These are phyloP conservation scores for Oryza nivara DNA, from an alignment of 176 grass and related monocot genomes.

Conservation along the genomic window DNA sequence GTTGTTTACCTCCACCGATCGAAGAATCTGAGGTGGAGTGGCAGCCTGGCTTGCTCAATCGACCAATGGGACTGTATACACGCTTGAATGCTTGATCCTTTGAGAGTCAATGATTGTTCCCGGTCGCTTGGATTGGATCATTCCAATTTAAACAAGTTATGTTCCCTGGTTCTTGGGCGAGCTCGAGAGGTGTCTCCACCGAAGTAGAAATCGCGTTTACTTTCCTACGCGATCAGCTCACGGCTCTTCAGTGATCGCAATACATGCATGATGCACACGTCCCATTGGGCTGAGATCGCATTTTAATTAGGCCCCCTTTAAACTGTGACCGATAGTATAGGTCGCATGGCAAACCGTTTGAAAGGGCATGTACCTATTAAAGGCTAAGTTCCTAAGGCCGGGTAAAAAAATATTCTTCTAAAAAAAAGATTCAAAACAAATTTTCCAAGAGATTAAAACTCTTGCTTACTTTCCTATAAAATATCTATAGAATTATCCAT, in stretches of 20 bases:
- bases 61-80: neutral
- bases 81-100: neutral
- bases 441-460: too few species aligned
- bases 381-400: too few species aligned
- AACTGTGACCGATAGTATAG: too few species aligned
- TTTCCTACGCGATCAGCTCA: neutral
- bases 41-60: neutral
- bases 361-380: too few species aligned
- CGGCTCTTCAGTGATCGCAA: conserved; percentile 12
- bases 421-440: too few species aligned
- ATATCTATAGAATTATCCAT: too few species aligned
- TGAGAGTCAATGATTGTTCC: conserved; percentile 16
- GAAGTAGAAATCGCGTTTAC: neutral
- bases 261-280: neutral
- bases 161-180: conserved; percentile 37
- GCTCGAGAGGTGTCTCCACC: conserved; percentile 22
- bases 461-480: too few species aligned
- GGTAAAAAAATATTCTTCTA: too few species aligned
- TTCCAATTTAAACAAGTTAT: neutral
- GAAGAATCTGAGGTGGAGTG: neutral
- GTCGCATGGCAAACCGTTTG: too few species aligned
- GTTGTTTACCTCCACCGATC: neutral
- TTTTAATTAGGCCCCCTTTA: neutral
- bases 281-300: conserved; percentile 10
- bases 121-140: conserved; percentile 6